Conservation (phyloP, 495 filamentous ascomycete genomes). For the Penicillium chermesinum region DNA sequence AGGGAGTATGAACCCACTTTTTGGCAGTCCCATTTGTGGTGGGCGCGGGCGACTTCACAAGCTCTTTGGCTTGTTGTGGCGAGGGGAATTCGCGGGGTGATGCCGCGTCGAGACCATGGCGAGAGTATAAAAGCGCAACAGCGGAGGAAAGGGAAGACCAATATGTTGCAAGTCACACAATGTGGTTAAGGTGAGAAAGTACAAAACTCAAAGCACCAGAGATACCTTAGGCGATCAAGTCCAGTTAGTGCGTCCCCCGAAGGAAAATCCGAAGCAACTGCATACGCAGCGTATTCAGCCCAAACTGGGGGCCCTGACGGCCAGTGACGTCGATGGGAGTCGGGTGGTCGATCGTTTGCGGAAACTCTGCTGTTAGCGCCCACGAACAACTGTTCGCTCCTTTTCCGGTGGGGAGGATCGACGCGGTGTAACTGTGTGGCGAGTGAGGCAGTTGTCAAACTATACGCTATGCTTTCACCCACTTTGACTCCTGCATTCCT, state of each 20-base stretch:
- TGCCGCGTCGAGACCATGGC: constrained; percentile 51
- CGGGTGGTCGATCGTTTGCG: constrained; percentile 17
- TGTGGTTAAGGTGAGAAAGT: not conserved
- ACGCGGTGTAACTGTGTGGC: constrained; percentile 6
- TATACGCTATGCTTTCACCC: no score
- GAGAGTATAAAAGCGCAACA: not conserved
- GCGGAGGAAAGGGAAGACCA: not conserved
- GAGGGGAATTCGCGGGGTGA: constrained; percentile 44
- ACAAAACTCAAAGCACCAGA: not conserved
- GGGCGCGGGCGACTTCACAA: constrained; percentile 24
- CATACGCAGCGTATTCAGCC: not conserved
- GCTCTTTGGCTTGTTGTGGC: constrained; percentile 24
- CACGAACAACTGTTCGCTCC: not conserved
- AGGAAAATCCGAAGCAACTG: constrained; percentile 7
- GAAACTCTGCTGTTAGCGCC: not conserved
- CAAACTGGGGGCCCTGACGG: constrained; percentile 13
- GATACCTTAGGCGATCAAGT: not conserved
- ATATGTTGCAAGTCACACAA: not conserved
- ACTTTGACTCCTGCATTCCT: no score
- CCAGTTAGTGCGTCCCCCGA: not conserved
- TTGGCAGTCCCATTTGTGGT: constrained; percentile 26
- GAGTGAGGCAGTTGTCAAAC: no score
- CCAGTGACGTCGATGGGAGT: constrained; percentile 24
- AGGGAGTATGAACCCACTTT: constrained; percentile 63
- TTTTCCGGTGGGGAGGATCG: not conserved